Base-by-base conservation (phyloP, 371 early-diverging fungal genomes). In the Mortierella sp. region DNA sequence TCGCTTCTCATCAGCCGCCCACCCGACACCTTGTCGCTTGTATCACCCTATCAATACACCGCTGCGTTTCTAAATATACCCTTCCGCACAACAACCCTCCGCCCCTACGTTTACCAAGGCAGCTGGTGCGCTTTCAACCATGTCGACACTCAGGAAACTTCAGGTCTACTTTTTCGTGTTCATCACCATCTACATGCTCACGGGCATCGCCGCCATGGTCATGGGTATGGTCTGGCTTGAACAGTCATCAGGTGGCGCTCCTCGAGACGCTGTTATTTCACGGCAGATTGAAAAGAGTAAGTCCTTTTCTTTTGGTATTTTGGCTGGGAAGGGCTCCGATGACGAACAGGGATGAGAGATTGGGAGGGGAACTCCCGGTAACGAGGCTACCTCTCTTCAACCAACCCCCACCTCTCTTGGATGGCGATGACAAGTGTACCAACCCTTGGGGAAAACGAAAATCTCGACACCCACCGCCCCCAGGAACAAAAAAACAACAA, bases 181-280 rank as follows among this genome's bases (percentile, higher is more conserved):
- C 37, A 31, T 64, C 24, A 51, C 63, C 19, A 46, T 74, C 54
- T 74, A 68, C 47, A 48, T 68, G 57, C 6, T 67, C 40, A 60
- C 76, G 0, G 76, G 76, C 2, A 41, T 64, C 31, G 68, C 52
- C 1, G 76, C 68, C 41, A 17, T 74, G 25, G 27, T 61, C 13
- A 59, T 74, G 64, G 76, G 76, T 27, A 60, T 49, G 3, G 14
- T 74, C 2, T 74, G 76, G 76, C 65, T 74, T 8, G 41, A 25
- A 19, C 67, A 74, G 41, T 63, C 76, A 0, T 52, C 25, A 14
- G 76, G 68, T 8, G 76, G 76, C 29, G 68, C 68, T 25, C 76
- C 76, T 3, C 64, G 76, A 40, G 76, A 74, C 28, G 69, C 76
- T n/a, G 76, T 74, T 51, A 74, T 74, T 56, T 68, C 76, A n/a